Percentiles rank a stretch among this genome's conserved stretches.
These are phyloP conservation scores for Sarcodon sp. DNA, from an alignment of 768 basidiomycete species.

Conservation along the genomic window DNA sequence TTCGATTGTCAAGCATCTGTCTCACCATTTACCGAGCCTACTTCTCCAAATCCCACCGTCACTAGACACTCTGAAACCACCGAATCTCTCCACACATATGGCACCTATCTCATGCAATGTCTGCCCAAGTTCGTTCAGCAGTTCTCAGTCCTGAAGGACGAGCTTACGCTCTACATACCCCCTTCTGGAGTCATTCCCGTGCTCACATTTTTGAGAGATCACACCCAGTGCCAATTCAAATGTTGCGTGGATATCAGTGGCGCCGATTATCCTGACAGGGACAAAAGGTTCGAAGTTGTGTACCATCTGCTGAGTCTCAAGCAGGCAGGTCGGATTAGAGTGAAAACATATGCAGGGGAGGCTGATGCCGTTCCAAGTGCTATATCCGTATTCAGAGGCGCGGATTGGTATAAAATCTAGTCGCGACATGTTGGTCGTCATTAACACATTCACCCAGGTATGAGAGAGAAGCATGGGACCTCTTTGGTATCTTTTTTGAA, in stretches of 20 bases:
- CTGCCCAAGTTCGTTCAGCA: conserved; percentile 97
- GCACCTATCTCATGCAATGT: conserved; percentile 85
- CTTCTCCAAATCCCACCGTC: conserved; percentile 77
- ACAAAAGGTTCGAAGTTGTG: conserved; percentile 92
- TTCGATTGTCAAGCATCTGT: conserved; percentile 33
- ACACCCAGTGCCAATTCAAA: conserved; percentile 93
- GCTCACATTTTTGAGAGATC: conserved; percentile 88
- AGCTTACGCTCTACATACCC: conserved; percentile 78
- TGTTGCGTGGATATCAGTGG: conserved; percentile 86
- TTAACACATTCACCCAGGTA: conserved; percentile 39
- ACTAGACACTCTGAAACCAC: conserved; percentile 61
- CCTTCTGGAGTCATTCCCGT: conserved; percentile 77
- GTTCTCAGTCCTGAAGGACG: conserved; percentile 94
- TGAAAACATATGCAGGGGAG: conserved; percentile 96
- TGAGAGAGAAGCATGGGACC: conserved; percentile 96
- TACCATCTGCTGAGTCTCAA: conserved; percentile 84
- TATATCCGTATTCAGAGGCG: conserved; percentile 70
- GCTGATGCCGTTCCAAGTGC: conserved; percentile 83
- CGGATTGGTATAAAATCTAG: conserved; percentile 63
- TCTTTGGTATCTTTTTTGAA: conserved; percentile 93
- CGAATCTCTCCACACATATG: conserved; percentile 78
- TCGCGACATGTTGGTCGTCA: conserved; percentile 1
- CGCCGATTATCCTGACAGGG: conserved; percentile 88
- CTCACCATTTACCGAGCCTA: conserved; percentile 81
- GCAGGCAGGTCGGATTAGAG: conserved; percentile 76